phyloP scores from a whole-genome alignment of 352 stramenopile genomes.

The Globisporangium radiosum region DNA sequence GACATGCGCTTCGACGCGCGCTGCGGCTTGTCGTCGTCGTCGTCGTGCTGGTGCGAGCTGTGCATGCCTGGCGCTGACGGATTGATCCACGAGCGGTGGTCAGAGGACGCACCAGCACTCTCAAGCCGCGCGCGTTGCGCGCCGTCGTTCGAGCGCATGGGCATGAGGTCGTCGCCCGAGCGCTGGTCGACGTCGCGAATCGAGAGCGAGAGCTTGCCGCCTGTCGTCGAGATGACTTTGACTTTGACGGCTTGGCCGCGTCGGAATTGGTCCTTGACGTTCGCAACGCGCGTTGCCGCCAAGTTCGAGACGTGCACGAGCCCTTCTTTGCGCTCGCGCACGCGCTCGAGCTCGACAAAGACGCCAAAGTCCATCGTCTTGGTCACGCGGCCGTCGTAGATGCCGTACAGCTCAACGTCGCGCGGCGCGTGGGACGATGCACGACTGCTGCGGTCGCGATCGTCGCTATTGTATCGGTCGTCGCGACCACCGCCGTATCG shows the following conservation, averaged over 20 bases:
- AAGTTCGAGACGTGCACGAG: conserved; percentile 95
- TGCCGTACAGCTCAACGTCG: conserved; percentile 88
- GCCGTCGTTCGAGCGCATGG: conserved; percentile 74
- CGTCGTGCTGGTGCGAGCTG: conserved; percentile 37
- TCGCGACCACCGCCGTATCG: background rate
- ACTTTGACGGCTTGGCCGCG: conserved; percentile 92
- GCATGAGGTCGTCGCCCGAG: conserved; percentile 93
- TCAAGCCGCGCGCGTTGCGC: conserved; percentile 47
- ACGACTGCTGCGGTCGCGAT: background rate
- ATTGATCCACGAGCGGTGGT: conserved; percentile 80
- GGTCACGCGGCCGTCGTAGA: conserved; percentile 91
- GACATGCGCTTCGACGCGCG: conserved; percentile 87
- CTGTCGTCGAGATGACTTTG: conserved; percentile 94
- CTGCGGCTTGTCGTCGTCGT: conserved; percentile 69
- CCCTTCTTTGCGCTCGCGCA: conserved; percentile 79
- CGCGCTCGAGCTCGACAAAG: conserved; percentile 91
- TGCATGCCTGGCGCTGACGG: conserved; percentile 83
- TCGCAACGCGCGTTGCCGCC: conserved; percentile 76
- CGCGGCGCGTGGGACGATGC: conserved; percentile 14
- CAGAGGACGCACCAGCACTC: conserved; percentile 9
- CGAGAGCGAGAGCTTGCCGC: conserved; percentile 89
- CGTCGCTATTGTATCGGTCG: conserved; percentile 4
- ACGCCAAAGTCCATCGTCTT: conserved; percentile 97
- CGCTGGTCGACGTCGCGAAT: conserved; percentile 97
- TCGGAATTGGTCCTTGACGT: conserved; percentile 84